Base-by-base conservation (phyloP, 345 rosid species). In the Arabidopsis suecica region DNA sequence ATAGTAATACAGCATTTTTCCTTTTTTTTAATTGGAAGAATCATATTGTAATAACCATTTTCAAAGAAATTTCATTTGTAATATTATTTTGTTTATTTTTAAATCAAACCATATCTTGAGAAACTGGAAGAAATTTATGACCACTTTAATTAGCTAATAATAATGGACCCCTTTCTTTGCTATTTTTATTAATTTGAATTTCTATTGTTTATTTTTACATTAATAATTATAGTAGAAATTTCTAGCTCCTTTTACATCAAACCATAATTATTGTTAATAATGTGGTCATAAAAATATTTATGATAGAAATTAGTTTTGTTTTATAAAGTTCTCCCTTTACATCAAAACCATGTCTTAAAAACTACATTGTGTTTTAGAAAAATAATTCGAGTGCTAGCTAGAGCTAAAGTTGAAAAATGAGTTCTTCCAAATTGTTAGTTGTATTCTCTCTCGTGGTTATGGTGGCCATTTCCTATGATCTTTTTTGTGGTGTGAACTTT, bases 401-500 rank as follows among this genome's bases (percentile, higher is more conserved):
- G 2, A 55, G 38, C 5, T 34, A 5, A 6, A 45, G 49, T 45
- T 37, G 13, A 13, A 37, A 23, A 54, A 71, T 71, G 67, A 34
- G 23, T 59, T 71, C 48, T 20, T 58, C 56, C 23, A 34, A 48
- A 47, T 9, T 70, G 58, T 4, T 59, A 9, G 49, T 37, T 34
- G 5, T n/a, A 25, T 34, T 60, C 30, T 23, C 49, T 37, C n/a
- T 36, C 11, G 10, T 57, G 36, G 36, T 20, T 45, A 60, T 71
- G 59, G 1, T 61, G 10, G 59, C 10, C 18, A 47, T 48, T 71
- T 47, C 38, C 1, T 36, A 23, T 71, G 40, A 71, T 28, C 9
- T 48, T 47, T 38, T 60, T 10, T 28, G 30, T 14, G 75, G 75
- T 60, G 50, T 71, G 25, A 22, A 59, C 54, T 7, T 18, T 49